Base-by-base conservation (phyloP, 352 stramenopile species). In the Aphanomyces cochlioides region DNA sequence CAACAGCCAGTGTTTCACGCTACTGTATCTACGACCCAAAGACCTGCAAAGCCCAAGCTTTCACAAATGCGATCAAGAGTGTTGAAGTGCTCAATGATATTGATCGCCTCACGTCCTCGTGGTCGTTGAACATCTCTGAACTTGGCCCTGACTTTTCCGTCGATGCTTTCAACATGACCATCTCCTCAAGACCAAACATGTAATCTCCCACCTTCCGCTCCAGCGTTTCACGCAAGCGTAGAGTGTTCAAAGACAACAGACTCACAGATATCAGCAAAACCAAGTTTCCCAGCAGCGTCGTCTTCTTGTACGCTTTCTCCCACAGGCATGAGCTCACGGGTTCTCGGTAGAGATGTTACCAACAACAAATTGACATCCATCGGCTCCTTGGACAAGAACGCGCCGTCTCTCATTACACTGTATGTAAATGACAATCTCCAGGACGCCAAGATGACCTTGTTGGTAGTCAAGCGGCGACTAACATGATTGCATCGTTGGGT, bases 101-200 rank as follows among this genome's bases (percentile, higher is more conserved):
- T 21, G 17, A 58, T 21, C 17, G 50, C 7, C 7, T 58, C 50
- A 28, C 15, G 7, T 17, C 19, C 1, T 19, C 21, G 50, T 37
- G 10, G 17, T 37, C 21, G 50, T 8, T 58, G 17, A 58, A 58
- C 50, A 8, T 58, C 7, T 8, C 7, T 10, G 7, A 58, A 10
- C 50, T 58, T 21, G 50, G 50, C 21, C 17, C 19, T 2, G 3
- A 58, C 50, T 58, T 58, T 8, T 36, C 50, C 7, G 50, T 58
- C 50, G 50, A 58, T 58, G 50, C 50, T 12, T 58, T 58, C 50
- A 58, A 58, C 17, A 3, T 21, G 7, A 19, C 50, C 28, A 28
- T 28, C 28, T 28, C 28, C 1, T 28, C 28, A 28, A 28, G 28
- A 28, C 28, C 28, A 28, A 28, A 28, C 28, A 28, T 28, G 28